phyloP scores from a whole-genome alignment of 2,329 filamentous ascomycete genomes.

The Fusarium graminum region DNA sequence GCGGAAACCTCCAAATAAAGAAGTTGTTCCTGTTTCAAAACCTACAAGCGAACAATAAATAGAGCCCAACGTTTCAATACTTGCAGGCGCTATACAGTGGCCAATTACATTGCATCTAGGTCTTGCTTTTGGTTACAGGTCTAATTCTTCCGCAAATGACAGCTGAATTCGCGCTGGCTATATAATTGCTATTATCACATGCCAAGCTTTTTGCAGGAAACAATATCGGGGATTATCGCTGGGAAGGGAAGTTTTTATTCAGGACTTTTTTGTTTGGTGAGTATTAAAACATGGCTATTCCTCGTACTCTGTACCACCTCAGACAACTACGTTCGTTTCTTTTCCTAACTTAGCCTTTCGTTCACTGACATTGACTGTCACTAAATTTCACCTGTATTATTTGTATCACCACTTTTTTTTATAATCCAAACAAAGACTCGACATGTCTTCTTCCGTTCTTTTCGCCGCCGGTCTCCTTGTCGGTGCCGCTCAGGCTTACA shows the following conservation, averaged over 20 bases:
- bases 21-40: constrained; percentile 27
- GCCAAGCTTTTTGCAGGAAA: constrained; percentile 14
- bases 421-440: constrained; percentile 24
- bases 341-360: constrained; percentile 19
- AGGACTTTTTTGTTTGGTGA: neutral
- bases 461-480: constrained; percentile 35
- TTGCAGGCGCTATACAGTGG: neutral
- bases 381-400: constrained; percentile 15
- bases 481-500: constrained; percentile 39
- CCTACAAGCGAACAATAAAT: neutral
- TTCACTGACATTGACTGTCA: constrained; percentile 41
- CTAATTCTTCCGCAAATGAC: constrained; percentile 29
- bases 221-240: constrained; percentile 12
- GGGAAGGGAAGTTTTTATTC: neutral
- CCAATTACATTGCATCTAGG: neutral
- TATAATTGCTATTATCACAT: neutral
- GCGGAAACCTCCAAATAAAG: constrained; percentile 23
- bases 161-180: neutral
- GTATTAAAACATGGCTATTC: constrained; percentile 23
- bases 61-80: constrained; percentile 17
- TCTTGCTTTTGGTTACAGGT: constrained; percentile 10
- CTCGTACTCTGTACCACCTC: neutral
- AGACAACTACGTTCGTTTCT: constrained; percentile 19
- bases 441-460: constrained; percentile 40
- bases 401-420: neutral